phyloP scores from a whole-genome alignment of 2,329 filamentous ascomycete species.

The Emmonsiellopsis sp. region DNA sequence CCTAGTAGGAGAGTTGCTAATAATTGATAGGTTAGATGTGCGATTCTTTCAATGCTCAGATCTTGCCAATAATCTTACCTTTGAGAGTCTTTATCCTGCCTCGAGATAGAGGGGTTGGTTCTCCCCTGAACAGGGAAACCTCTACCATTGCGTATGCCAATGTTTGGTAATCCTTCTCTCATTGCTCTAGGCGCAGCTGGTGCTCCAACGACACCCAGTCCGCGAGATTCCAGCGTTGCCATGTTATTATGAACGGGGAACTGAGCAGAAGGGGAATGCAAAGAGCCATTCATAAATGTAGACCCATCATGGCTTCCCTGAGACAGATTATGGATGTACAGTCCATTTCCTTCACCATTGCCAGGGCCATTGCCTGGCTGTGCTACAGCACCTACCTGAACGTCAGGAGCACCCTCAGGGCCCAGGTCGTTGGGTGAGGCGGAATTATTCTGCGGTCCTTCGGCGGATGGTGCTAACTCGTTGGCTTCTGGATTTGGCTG shows the following conservation, averaged over 20 bases:
- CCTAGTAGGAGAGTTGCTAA: slow-evolving; percentile 21
- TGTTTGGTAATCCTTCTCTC: slow-evolving; percentile 79
- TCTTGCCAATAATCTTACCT: slow-evolving; percentile 19
- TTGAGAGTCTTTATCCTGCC: slow-evolving; percentile 14
- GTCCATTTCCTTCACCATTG: background rate
- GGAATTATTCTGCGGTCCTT: background rate
- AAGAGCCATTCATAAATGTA: slow-evolving; percentile 7
- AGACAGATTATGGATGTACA: background rate
- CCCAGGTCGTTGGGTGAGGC: background rate
- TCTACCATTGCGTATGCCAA: slow-evolving; percentile 59
- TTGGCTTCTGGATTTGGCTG: slow-evolving; percentile 1
- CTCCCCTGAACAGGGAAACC: slow-evolving; percentile 34
- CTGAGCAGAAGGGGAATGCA: background rate
- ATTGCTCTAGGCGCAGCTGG: slow-evolving; percentile 92
- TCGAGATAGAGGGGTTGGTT: slow-evolving; percentile 5
- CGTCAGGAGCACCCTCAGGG: slow-evolving; percentile 8
- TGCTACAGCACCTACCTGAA: slow-evolving; percentile 1
- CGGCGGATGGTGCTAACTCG: background rate
- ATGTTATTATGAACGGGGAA: slow-evolving; percentile 19
- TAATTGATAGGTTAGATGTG: slow-evolving; percentile 11
- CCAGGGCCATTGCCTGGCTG: background rate
- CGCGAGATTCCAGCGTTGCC: slow-evolving; percentile 32
- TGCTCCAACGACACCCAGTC: slow-evolving; percentile 58
- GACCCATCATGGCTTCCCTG: slow-evolving; percentile 16
- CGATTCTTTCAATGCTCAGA: background rate